Base-by-base conservation (phyloP, 2,329 filamentous ascomycete species). In the Botrytis medusae region DNA sequence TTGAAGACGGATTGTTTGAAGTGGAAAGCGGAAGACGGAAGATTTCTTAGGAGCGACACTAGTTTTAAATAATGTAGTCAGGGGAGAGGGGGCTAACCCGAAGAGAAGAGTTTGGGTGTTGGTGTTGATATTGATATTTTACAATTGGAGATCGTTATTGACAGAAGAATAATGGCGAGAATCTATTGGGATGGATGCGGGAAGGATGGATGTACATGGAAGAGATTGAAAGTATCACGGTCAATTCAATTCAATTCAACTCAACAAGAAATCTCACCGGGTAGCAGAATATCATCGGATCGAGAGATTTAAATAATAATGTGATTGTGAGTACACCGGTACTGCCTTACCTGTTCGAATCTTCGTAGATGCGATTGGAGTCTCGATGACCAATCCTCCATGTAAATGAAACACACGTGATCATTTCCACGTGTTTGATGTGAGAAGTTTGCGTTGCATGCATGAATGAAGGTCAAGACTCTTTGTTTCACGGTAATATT, bases 361-460 rank as follows among this genome's bases (percentile, higher is more conserved):
- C 44, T 67, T 40, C 1, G 0, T 18, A 20, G 32, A 10, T 37
- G 12, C 14, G 14, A 67, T 54, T 54, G 46, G 14, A 51, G 29
- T 12, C 20, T 9, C 25, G 16, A 48, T 32, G 44, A 34, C 4
- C 14, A n/a, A 25, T 18, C 5, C 16, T 14, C 32, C 46, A 34
- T 20, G 64, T 20, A 29, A 37, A 67, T 37, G 46, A 67, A 67
- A 67, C 64, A 67, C 64, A 67, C 64, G 32, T 54, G 64, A 54
- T 40, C 12, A 16, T 7, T 9, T 9, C 37, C 32, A 48, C 22
- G 46, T 54, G 46, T 67, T 67, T 67, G 64, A 29, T 29, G 9
- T 7, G 32, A 54, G 64, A 40, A 67, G 48, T 51, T 4, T n/a
- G 22, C 22, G 25, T 51, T 51, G 46, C 46, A 51, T 37, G 64